Percentiles rank a stretch among this genome's conserved stretches.
These are phyloP conservation scores for Penicillium ucsense DNA, from an alignment of 495 filamentous ascomycete genomes.

Conservation along the genomic window DNA sequence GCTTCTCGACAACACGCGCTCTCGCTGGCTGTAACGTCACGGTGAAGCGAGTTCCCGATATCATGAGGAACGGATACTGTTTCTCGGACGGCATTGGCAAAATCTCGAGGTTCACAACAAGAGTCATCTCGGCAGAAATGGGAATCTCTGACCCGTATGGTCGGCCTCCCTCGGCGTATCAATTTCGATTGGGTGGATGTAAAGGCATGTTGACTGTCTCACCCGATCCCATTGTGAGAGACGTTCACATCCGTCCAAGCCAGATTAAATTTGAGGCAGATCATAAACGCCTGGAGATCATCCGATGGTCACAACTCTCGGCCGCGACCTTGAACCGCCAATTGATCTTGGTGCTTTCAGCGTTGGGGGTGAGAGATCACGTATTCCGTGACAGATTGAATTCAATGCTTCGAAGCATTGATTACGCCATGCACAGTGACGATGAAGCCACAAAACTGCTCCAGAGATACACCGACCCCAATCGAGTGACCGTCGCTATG, in stretches of 20 bases:
- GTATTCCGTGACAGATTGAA: constrained; percentile 60
- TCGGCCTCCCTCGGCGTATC: constrained; percentile 66
- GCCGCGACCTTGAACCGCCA: constrained; percentile 79
- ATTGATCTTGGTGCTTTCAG: constrained; percentile 72
- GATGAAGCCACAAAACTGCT: constrained; percentile 54
- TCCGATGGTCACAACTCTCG: constrained; percentile 65
- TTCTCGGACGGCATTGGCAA: constrained; percentile 95
- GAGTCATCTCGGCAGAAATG: constrained; percentile 57
- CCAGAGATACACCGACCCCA: constrained; percentile 70
- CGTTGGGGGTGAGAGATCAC: constrained; percentile 58
- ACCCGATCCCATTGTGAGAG: constrained; percentile 44
- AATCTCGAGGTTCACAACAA: constrained; percentile 69
- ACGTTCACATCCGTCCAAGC: constrained; percentile 69
- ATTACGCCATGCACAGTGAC: constrained; percentile 57
- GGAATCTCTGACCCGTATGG: constrained; percentile 36
- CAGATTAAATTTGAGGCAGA: constrained; percentile 78
- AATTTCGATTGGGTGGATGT: constrained; percentile 84
- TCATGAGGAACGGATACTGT: constrained; percentile 51
- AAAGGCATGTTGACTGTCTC: constrained; percentile 80
- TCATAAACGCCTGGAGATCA: constrained; percentile 70
- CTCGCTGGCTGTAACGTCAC: constrained; percentile 36
- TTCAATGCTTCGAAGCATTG: constrained; percentile 52
- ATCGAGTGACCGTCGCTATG: constrained; percentile 64
- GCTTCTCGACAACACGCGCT: constrained; percentile 84
- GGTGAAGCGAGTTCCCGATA: constrained; percentile 47